Evolutionary conservation across 371 early-diverging fungal species (phyloP).

Genomic region (Rhizopus arrhizus): DNA sequence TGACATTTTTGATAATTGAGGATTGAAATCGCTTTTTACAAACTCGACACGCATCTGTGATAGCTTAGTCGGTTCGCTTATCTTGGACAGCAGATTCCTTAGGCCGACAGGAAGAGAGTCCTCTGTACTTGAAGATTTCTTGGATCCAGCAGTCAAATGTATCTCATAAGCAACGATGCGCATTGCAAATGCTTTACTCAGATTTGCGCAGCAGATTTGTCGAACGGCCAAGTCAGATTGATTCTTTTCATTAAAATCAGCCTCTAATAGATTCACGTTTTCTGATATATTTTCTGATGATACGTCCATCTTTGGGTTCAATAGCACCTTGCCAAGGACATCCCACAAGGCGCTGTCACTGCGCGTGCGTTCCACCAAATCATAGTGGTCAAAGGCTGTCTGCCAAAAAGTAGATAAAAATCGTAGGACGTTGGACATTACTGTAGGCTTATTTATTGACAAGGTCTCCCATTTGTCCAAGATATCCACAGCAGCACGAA

Average conservation of each 20-base stretch:
- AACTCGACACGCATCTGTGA: constrained; percentile 24
- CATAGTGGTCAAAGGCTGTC: constrained; percentile 49
- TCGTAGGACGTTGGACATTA: constrained; percentile 40
- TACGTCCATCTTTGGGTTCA: constrained; percentile 29
- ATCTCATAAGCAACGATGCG: constrained; percentile 45
- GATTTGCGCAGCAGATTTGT: constrained; percentile 39
- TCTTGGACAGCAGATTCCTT: constrained; percentile 37
- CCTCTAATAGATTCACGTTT: constrained; percentile 10
- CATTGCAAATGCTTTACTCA: constrained; percentile 47
- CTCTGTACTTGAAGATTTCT: constrained; percentile 1
- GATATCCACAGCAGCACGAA: constrained; percentile 41
- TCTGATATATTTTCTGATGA: background rate
- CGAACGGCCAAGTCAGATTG: constrained; percentile 23
- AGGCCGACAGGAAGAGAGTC: constrained; percentile 44
- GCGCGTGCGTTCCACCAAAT: constrained; percentile 46
- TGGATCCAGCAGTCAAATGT: constrained; percentile 39
- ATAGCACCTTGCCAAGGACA: constrained; percentile 36
- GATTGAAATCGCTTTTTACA: constrained; percentile 34
- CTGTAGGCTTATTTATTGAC: constrained; percentile 40
- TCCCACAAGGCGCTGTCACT: constrained; percentile 48
- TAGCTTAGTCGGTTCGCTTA: constrained; percentile 39
- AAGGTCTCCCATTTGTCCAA: constrained; percentile 42
- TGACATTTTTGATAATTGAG: constrained; percentile 6
- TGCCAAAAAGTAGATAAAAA: constrained; percentile 54
- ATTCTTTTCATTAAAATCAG: background rate